Conservation (phyloP, 106 monocot genomes). For the Hemerocallis citrina region DNA sequence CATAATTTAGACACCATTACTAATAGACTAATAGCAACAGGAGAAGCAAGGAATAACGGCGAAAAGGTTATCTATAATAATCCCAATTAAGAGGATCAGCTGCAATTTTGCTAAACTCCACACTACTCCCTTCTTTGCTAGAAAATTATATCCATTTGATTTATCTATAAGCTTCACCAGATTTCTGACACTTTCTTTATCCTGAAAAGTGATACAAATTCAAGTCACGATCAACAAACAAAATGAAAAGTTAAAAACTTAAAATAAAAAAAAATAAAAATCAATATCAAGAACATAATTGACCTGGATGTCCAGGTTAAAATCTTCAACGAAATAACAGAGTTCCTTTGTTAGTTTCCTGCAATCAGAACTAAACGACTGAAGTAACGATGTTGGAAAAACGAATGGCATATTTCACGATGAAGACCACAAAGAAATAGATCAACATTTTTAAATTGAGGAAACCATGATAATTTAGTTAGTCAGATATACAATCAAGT, state of each 20-base stretch:
- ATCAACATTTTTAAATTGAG: too few relatives aligned
- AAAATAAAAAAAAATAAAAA: conserved; percentile 1
- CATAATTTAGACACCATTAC: too few relatives aligned
- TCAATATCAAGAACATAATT: neutral
- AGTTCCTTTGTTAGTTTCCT: conserved; percentile 93
- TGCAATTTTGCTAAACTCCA: conserved; percentile 94
- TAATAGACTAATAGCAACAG: too few relatives aligned
- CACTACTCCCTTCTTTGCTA: conserved; percentile 67
- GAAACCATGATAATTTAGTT: too few relatives aligned
- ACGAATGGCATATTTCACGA: neutral
- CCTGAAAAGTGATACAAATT: conserved; percentile 36
- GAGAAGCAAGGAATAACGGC: neutral
- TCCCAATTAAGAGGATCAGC: conserved; percentile 94
- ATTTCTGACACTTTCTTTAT: conserved; percentile 95
- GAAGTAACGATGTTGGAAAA: neutral
- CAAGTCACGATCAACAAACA: neutral
- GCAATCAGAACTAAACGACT: conserved; percentile 10
- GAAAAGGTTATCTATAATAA: conserved; percentile 96
- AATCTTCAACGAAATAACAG: conserved; percentile 82
- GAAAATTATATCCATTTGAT: conserved; percentile 90
- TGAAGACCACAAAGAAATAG: too few relatives aligned
- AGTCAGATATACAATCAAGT: too few relatives aligned
- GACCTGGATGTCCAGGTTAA: conserved; percentile 80
- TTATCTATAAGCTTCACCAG: conserved; percentile 96
- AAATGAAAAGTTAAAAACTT: neutral